These are phyloP conservation scores for Xylariomycetidae sp. DNA, from an alignment of 2,329 filamentous ascomycete species.

Conservation along the genomic window DNA sequence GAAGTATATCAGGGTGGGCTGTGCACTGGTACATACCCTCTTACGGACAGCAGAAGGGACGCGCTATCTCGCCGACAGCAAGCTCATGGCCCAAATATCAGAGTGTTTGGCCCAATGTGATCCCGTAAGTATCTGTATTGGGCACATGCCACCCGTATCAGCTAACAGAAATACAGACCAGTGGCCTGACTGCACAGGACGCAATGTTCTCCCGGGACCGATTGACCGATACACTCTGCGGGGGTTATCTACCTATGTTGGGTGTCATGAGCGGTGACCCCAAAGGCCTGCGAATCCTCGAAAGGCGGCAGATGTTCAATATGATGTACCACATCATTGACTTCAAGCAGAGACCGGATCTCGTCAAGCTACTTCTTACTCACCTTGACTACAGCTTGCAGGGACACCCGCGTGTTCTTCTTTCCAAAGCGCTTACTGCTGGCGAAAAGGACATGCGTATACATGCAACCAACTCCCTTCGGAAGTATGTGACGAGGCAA, in stretches of 20 bases:
- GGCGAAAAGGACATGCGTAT: slow-evolving; percentile 90
- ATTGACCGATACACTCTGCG: slow-evolving; percentile 79
- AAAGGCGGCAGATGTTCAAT: slow-evolving; percentile 96
- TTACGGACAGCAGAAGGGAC: slow-evolving; percentile 81
- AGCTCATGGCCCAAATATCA: slow-evolving; percentile 85
- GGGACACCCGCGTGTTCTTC: slow-evolving; percentile 83
- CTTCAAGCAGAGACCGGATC: slow-evolving; percentile 80
- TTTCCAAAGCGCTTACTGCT: slow-evolving; percentile 89
- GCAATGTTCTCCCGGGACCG: slow-evolving; percentile 86
- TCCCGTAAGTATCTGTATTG: slow-evolving; percentile 49
- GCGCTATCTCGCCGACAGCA: slow-evolving; percentile 83
- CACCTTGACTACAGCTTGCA: slow-evolving; percentile 89
- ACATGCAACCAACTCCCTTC: slow-evolving; percentile 76
- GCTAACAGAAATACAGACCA: slow-evolving; percentile 46
- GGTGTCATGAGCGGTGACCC: slow-evolving; percentile 78
- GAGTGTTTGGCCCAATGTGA: slow-evolving; percentile 96
- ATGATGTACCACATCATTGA: slow-evolving; percentile 99
- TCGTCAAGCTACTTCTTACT: slow-evolving; percentile 80
- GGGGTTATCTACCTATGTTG: slow-evolving; percentile 90
- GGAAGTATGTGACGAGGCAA: slow-evolving; percentile 71
- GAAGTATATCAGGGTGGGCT: slow-evolving; percentile 86
- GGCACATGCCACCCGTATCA: slow-evolving; percentile 10
- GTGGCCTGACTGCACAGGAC: slow-evolving; percentile 69
- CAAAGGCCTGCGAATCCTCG: slow-evolving; percentile 81
- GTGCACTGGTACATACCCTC: slow-evolving; percentile 78